phyloP scores from a whole-genome alignment of 108 stramenopile genomes.

The Ochromonas danica region DNA sequence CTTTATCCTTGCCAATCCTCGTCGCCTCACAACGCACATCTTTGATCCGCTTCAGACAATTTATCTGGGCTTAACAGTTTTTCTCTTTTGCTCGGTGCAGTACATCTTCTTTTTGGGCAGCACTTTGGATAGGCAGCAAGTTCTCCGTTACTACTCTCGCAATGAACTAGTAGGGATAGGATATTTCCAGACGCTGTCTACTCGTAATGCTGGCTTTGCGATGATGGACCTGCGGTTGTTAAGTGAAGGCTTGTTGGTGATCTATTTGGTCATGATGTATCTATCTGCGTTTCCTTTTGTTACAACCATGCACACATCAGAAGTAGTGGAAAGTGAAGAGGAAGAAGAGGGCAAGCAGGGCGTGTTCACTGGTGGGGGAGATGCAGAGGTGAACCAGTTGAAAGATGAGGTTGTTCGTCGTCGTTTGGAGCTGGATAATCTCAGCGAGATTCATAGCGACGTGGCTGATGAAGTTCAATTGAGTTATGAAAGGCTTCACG shows the following conservation, averaged over 20 bases:
- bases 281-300: constrained; percentile 1
- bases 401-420: too few species aligned
- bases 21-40: not conserved
- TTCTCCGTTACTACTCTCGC: not conserved
- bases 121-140: not conserved
- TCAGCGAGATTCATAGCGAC: too few species aligned
- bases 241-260: not conserved
- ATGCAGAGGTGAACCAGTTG: too few species aligned
- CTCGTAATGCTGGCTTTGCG: not conserved
- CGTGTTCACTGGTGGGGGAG: too few species aligned
- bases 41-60: not conserved
- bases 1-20: not conserved
- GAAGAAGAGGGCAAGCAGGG: too few species aligned
- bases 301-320: not conserved
- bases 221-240: constrained; percentile 11
- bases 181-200: constrained; percentile 12
- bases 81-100: not conserved
- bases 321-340: too few species aligned
- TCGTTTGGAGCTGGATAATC: too few species aligned
- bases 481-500: too few species aligned
- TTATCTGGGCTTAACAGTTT: not conserved
- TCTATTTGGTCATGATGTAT: constrained; percentile 20
- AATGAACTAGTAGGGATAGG: not conserved
- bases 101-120: not conserved
- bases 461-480: too few species aligned